Evolutionary conservation across 78 protist species (phyloP), one percentile per base, ranked within the genome.

Genomic region (Creolimax fragrantissima): DNA sequence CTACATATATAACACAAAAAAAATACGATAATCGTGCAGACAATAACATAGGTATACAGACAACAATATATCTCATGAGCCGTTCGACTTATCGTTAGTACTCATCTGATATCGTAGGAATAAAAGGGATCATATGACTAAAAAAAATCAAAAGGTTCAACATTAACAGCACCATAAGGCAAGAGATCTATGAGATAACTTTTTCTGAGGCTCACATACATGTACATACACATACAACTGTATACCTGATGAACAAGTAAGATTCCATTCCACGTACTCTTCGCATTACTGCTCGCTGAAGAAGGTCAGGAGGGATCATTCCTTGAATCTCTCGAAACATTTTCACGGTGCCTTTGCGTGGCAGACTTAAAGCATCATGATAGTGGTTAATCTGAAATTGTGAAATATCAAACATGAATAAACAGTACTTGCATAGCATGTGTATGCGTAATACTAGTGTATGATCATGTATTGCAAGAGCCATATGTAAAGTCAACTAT

Each of bases 221-320:
- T 58, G 11, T 47, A 47, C 11, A 47, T 47, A 47, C 11, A 47
- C 74, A 47, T 47, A 47, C 11, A 47, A 24, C 7, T 47, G 11
- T 11, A 35, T 41, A 3, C 24, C 98, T 91, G 37, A 93, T 37
- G 41, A 83, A 86, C 3, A 96, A 85, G 37, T 84, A 95, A 0
- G 96, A 85, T 47, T 97, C 98, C 4, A 93, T 92, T 0, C 85
- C 35, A 5, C 94, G 35, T 3, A 93, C 45, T 11, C 92, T 58
- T 24, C 90, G 35, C 89, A 92, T 42, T 35, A 97, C 35, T 42
- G 94, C 96, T 5, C 58, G 66, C 36, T 84, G 89, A 42, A 97
- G 91, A 7, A 94, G 92, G 3, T 36, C 90, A 2, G 66, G 41
- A 3, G 93, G 95, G 39, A 95, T 84, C 6, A 41, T 4, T 2